phyloP scores from a whole-genome alignment of 768 basidiomycete genomes.

The Boletus vermiculosoides region DNA sequence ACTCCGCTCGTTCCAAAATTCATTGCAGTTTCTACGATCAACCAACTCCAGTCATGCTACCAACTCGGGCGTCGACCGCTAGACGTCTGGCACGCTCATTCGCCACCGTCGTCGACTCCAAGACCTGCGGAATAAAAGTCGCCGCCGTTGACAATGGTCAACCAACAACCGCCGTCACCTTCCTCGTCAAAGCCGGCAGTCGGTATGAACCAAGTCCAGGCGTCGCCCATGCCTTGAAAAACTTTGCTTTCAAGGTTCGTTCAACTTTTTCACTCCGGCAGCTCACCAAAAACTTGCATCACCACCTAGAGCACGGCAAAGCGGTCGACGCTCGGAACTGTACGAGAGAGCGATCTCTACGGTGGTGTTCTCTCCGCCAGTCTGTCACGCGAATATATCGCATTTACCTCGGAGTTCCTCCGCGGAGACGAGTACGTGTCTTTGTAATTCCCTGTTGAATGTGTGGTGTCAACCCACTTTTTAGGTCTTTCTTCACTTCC shows the following conservation, averaged over 20 bases:
- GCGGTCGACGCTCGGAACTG: slow-evolving; percentile 85
- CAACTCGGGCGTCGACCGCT: slow-evolving; percentile 57
- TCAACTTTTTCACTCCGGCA: neutral
- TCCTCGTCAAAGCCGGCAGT: slow-evolving; percentile 91
- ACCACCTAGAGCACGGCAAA: slow-evolving; percentile 70
- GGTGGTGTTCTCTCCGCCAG: slow-evolving; percentile 88
- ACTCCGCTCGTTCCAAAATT: slow-evolving; percentile 27
- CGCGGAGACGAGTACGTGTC: slow-evolving; percentile 89
- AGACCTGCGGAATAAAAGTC: slow-evolving; percentile 72
- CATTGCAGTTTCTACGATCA: slow-evolving; percentile 1
- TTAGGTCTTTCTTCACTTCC: slow-evolving; percentile 86
- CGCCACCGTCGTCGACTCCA: slow-evolving; percentile 76
- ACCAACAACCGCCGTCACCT: slow-evolving; percentile 81
- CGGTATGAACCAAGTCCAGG: slow-evolving; percentile 87
- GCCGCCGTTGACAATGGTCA: slow-evolving; percentile 80
- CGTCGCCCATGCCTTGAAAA: slow-evolving; percentile 91
- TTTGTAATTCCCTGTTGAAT: neutral
- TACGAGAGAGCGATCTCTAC: slow-evolving; percentile 90
- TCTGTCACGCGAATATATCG: slow-evolving; percentile 85
- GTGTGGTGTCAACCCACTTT: neutral
- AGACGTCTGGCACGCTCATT: slow-evolving; percentile 68
- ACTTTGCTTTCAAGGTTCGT: slow-evolving; percentile 97
- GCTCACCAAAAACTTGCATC: neutral
- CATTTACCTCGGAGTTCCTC: slow-evolving; percentile 92
- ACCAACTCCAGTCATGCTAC: slow-evolving; percentile 48